Evolutionary conservation across 2,329 filamentous ascomycete genomes (phyloP).

Genomic region (Sporothrix euskadiensis): DNA sequence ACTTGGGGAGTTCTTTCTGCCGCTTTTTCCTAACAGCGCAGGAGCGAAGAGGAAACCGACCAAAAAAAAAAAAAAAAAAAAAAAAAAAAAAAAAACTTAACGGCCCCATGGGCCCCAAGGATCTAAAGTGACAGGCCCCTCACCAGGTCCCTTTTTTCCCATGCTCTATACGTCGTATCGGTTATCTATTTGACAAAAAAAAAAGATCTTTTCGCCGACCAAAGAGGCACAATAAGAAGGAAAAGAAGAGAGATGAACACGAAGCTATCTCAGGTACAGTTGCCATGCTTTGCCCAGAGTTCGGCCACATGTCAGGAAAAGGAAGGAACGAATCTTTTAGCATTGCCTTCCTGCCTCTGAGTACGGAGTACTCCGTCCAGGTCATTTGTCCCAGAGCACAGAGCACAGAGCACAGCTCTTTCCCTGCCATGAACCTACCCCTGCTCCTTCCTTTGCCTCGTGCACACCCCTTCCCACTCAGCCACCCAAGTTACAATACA

Average conservation of each 20-base stretch:
- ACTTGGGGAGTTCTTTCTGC: conserved; percentile 18
- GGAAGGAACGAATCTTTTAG: conserved; percentile 13
- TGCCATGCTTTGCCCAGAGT: neutral
- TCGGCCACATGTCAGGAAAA: neutral
- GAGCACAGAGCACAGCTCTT: conserved; percentile 16
- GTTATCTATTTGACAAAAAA: neutral
- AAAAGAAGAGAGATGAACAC: neutral
- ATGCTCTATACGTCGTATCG: neutral
- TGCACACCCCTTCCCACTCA: conserved; percentile 25
- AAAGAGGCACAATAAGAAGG: neutral
- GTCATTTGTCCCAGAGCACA: conserved; percentile 9
- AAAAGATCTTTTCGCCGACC: neutral
- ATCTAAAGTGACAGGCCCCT: conserved; percentile 8
- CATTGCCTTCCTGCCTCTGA: neutral
- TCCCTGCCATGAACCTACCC: conserved; percentile 8
- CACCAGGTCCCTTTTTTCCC: neutral
- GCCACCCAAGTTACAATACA: conserved; percentile 23
- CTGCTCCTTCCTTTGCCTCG: conserved; percentile 8
- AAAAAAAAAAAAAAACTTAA: neutral
- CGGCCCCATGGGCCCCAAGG: neutral
- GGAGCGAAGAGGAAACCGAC: neutral
- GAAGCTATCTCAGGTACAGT: neutral
- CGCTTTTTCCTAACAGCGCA: neutral
- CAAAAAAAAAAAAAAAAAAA: neutral
- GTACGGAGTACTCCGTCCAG: conserved; percentile 1